Base-by-base conservation (phyloP, 78 protist genomes). In the Emiliania huxleyi region DNA sequence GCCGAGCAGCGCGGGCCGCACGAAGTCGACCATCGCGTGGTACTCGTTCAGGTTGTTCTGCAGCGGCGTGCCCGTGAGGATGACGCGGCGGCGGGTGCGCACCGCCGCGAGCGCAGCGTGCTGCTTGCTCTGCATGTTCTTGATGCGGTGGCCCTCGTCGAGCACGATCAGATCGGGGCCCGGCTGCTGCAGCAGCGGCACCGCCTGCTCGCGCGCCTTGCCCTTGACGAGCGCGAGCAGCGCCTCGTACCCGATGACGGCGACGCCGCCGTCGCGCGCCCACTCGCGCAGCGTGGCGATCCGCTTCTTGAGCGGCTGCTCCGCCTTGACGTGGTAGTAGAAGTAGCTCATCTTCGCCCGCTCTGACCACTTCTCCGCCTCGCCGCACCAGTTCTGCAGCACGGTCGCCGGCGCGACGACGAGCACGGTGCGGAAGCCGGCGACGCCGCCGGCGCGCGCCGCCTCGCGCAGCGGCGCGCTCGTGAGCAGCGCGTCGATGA, bases 141-240 rank as follows among this genome's bases (percentile, higher is more conserved):
- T 96, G 73, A 97, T 88, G 35, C 91, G 35, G 69, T 96, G 97
- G 5, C 96, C 97, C 77, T 97, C 98, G 62, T 97, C 98, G 37
- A 95, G 69, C 11, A 97, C 81, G 38, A 97, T 91, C 75, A 97
- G 69, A 37, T 96, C 98, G 0, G 94, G 62, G 55, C 8, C 45
- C 62, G 62, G 26, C 19, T 49, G 25, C 25, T 49, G 26, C 4
- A 49, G 4, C 62, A 23, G 26, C 25, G 4, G 23, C 62, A 49
- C 62, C 23, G 8, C 62, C 25, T 15, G 26, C 62, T 2, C 23
- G 26, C 26, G 0, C 23, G 1, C 1, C 62, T 15, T 49, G 62
- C 62, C 62, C 25, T 23, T 23, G 62, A 15, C 62, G 62, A 49
- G n/a, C n/a, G n/a, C n/a, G n/a, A n/a, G n/a, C n/a, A n/a, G n/a